These are phyloP conservation scores for Diversispora epigaea DNA, from an alignment of 192 early-diverging fungal genomes.

Conservation along the genomic window DNA sequence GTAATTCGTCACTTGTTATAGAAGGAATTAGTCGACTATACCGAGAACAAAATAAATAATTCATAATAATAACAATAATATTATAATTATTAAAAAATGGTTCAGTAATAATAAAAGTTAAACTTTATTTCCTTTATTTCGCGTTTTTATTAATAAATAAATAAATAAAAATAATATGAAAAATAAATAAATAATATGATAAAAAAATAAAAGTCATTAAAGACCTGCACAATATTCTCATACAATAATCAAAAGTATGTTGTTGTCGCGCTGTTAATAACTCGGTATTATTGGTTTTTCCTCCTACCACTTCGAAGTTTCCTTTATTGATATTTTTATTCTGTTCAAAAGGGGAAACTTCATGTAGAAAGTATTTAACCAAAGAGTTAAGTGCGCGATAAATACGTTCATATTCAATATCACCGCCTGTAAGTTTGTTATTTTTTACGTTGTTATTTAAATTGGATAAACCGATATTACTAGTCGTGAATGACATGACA, in stretches of 20 bases:
- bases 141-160: neutral
- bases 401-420: constrained; percentile 11
- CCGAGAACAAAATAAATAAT: neutral
- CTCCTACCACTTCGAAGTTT: too few relatives aligned
- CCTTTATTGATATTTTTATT: constrained; percentile 1
- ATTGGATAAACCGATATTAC: too few relatives aligned
- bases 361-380: constrained; percentile 22
- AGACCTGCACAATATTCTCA: constrained; percentile 28
- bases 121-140: too few relatives aligned
- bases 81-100: neutral
- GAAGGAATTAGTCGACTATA: constrained; percentile 57
- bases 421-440: neutral
- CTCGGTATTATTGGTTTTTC: neutral
- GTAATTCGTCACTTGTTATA: constrained; percentile 53
- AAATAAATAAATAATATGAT: neutral
- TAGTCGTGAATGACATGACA: too few relatives aligned
- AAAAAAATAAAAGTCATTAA: neutral
- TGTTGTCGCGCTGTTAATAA: constrained; percentile 1
- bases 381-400: constrained; percentile 3
- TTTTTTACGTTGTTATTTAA: too few relatives aligned
- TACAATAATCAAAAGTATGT: constrained; percentile 25
- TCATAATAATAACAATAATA: neutral
- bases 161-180: neutral
- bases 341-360: neutral
- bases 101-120: too few relatives aligned